These are phyloP conservation scores for Chrysoporthe puriensis DNA, from an alignment of 2,329 filamentous ascomycete species.

Conservation along the genomic window DNA sequence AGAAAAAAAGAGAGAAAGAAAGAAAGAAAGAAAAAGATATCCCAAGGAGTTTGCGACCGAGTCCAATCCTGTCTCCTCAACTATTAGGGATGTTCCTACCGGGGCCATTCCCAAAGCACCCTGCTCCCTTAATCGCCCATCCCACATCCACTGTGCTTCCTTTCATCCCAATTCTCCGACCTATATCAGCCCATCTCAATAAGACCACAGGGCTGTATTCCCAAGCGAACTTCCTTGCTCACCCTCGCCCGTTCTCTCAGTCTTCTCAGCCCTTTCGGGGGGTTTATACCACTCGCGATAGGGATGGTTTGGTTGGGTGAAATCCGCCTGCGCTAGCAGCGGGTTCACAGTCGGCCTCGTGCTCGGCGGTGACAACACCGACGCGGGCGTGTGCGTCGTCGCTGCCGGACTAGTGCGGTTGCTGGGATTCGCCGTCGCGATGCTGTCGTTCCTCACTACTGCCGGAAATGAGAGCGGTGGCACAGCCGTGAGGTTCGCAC, in stretches of 20 bases:
- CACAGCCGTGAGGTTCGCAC: conserved; percentile 5
- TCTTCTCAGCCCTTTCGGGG: conserved; percentile 50
- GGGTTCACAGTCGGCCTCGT: conserved; percentile 63
- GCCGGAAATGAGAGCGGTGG: neutral
- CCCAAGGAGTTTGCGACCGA: neutral
- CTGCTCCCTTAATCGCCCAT: too few species aligned
- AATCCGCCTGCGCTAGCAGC: conserved; percentile 70
- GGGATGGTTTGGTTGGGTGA: conserved; percentile 76
- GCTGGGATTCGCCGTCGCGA: conserved; percentile 15
- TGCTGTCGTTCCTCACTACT: conserved; percentile 16
- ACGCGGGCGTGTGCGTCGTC: conserved; percentile 23
- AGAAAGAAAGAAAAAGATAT: neutral
- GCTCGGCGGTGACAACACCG: conserved; percentile 33
- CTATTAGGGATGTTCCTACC: neutral
- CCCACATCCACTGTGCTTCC: neutral
- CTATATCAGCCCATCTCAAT: conserved; percentile 4
- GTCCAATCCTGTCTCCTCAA: too few species aligned
- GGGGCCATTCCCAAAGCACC: neutral
- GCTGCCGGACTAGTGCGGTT: conserved; percentile 25
- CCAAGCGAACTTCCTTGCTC: conserved; percentile 15
- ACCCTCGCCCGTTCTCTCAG: conserved; percentile 32
- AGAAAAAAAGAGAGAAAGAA: neutral
- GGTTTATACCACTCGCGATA: conserved; percentile 82
- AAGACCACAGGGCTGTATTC: conserved; percentile 22
- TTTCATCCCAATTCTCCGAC: neutral